phyloP scores from a whole-genome alignment of 768 basidiomycete species.

The Trametes punicea region DNA sequence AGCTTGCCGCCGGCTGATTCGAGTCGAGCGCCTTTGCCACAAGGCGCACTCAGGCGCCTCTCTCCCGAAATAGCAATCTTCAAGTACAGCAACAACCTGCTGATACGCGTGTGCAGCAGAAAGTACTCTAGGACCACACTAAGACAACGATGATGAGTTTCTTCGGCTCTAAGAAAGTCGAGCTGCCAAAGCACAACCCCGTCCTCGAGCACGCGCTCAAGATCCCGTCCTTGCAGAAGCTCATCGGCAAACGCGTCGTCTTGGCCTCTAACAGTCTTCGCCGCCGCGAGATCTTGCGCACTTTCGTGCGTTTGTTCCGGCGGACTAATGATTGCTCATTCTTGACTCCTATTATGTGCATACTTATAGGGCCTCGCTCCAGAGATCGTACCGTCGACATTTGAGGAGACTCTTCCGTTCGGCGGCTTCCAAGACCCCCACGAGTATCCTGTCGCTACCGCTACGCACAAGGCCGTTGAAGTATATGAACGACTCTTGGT shows the following conservation, averaged over 20 bases:
- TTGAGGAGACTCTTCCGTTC: conserved; percentile 73
- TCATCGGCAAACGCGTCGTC: conserved; percentile 73
- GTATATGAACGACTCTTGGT: conserved; percentile 84
- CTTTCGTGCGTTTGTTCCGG: conserved; percentile 55
- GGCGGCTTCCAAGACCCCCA: conserved; percentile 65
- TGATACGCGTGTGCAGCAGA: neutral
- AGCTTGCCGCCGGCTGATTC: neutral
- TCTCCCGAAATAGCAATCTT: neutral
- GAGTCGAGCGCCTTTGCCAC: neutral
- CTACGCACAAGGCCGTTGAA: conserved; percentile 77
- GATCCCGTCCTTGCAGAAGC: conserved; percentile 59
- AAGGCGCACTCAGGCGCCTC: neutral
- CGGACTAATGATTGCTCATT: neutral
- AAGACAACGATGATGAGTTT: conserved; percentile 21
- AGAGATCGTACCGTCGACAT: conserved; percentile 72
- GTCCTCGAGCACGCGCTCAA: conserved; percentile 64
- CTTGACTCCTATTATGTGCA: neutral
- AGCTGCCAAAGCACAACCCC: conserved; percentile 39
- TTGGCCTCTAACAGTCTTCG: conserved; percentile 87
- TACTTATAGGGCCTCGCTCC: conserved; percentile 53
- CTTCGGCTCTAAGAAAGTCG: conserved; percentile 23
- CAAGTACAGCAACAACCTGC: neutral
- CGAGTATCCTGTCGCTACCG: conserved; percentile 75
- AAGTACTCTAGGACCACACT: neutral
- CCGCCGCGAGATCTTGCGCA: conserved; percentile 76